phyloP scores from a whole-genome alignment of 2,329 filamentous ascomycete genomes.

The Diplodia intermedia region DNA sequence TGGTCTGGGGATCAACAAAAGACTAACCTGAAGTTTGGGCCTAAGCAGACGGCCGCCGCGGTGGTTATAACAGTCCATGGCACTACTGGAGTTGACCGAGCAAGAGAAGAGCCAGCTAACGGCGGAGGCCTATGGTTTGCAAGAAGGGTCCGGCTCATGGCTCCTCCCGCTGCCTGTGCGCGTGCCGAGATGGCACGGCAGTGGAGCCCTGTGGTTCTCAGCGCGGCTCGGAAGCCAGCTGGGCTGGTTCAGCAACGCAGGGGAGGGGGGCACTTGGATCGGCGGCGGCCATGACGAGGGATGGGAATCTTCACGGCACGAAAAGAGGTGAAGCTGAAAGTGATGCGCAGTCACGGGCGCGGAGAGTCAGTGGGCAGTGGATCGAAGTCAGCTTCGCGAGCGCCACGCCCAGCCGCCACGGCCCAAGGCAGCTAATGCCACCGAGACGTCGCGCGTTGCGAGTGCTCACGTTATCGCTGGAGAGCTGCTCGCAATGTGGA shows the following conservation, averaged over 20 bases:
- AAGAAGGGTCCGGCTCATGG: constrained; percentile 31
- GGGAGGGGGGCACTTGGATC: constrained; percentile 23
- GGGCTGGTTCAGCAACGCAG: constrained; percentile 29
- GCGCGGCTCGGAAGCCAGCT: constrained; percentile 19
- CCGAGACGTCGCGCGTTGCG: constrained; percentile 23
- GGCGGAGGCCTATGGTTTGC: background rate
- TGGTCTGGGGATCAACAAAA: constrained; percentile 7
- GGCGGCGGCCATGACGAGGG: constrained; percentile 26
- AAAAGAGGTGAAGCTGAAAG: constrained; percentile 32
- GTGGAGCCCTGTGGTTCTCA: constrained; percentile 23
- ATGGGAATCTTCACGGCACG: constrained; percentile 24
- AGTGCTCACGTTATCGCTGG: constrained; percentile 31
- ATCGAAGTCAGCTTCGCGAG: constrained; percentile 27
- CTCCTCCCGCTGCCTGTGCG: constrained; percentile 31
- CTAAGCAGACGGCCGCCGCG: constrained; percentile 4
- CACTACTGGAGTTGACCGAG: constrained; percentile 10
- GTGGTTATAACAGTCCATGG: constrained; percentile 21
- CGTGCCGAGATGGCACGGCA: constrained; percentile 28
- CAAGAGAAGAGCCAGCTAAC: constrained; percentile 14
- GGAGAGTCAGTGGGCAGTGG: constrained; percentile 25
- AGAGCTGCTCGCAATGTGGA: constrained; percentile 21
- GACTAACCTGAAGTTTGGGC: constrained; percentile 21
- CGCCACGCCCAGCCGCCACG: constrained; percentile 31
- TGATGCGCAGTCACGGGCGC: constrained; percentile 29
- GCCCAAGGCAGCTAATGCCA: constrained; percentile 26